Percentiles rank a stretch among this genome's conserved stretches.
These are phyloP conservation scores for Geotrichum carabidarum DNA, from an alignment of 1,139 yeast species.

Conservation along the genomic window DNA sequence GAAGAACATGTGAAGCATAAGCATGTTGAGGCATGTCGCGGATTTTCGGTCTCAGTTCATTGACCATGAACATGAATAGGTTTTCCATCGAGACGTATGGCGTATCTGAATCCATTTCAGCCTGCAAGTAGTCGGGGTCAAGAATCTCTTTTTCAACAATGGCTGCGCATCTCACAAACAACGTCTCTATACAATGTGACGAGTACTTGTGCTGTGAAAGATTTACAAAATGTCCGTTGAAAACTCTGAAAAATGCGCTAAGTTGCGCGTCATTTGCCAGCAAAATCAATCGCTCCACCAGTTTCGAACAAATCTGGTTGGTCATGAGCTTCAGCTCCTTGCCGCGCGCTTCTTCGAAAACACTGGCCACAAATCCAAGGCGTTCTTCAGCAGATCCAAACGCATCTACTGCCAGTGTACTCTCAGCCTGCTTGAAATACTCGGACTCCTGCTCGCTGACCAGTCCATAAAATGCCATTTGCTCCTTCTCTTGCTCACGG, in stretches of 20 bases:
- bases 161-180: constrained; percentile 70
- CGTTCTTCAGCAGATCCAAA: constrained; percentile 73
- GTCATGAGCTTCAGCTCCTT: constrained; percentile 90
- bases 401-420: constrained; percentile 74
- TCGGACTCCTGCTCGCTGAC: constrained; percentile 80
- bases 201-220: constrained; percentile 84
- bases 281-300: constrained; percentile 79
- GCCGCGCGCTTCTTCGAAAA: constrained; percentile 80
- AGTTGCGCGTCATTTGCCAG: constrained; percentile 57
- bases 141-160: constrained; percentile 65
- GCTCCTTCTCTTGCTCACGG: constrained; percentile 20
- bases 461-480: constrained; percentile 65
- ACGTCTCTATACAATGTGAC: constrained; percentile 88
- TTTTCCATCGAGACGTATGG: constrained; percentile 40
- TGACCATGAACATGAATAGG: constrained; percentile 56
- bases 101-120: constrained; percentile 6
- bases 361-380: constrained; percentile 64
- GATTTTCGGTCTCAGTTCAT: constrained; percentile 60
- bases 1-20: constrained; percentile 82
- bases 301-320: constrained; percentile 88
- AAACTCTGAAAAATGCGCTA: constrained; percentile 57
- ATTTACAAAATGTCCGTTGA: constrained; percentile 67
- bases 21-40: constrained; percentile 61
- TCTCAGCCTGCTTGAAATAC: constrained; percentile 88
- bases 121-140: constrained; percentile 25